These are phyloP conservation scores for Borovskyia barvae DNA, from an alignment of 208 protist species.

Conservation along the genomic window DNA sequence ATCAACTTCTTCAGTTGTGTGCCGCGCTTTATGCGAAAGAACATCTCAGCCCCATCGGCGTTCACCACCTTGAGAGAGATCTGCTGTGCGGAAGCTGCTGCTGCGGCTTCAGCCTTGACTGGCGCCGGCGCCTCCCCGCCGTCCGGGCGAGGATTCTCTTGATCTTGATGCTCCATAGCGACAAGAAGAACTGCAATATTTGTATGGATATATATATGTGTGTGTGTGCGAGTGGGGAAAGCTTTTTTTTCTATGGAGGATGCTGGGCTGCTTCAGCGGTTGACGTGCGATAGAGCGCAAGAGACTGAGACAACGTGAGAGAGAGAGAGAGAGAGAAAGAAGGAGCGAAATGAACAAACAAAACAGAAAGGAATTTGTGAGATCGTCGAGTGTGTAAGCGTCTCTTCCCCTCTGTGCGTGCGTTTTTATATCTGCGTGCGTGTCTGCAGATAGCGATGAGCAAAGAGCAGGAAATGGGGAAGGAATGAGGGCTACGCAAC, in stretches of 20 bases:
- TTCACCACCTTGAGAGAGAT: conserved; percentile 92
- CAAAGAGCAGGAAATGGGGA: conserved; percentile 5
- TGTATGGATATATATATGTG: neutral
- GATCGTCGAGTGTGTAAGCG: too few species aligned
- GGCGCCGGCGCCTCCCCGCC: conserved; percentile 26
- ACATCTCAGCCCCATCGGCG: conserved; percentile 94
- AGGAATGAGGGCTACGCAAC: neutral
- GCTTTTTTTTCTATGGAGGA: too few species aligned
- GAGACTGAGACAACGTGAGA: neutral
- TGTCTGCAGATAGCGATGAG: too few species aligned
- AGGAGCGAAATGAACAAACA: too few species aligned
- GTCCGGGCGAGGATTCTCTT: conserved; percentile 12
- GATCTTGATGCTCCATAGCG: conserved; percentile 23
- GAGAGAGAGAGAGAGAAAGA: neutral
- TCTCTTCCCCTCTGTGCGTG: too few species aligned
- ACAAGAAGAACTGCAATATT: neutral
- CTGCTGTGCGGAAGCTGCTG: conserved; percentile 40
- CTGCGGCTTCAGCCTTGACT: conserved; percentile 55
- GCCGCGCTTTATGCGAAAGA: conserved; percentile 96
- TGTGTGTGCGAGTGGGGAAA: neutral
- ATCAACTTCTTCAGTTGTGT: conserved; percentile 96
- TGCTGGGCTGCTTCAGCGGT: neutral
- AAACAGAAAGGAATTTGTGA: too few species aligned
- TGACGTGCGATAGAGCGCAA: neutral
- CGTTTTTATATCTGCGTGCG: too few species aligned